phyloP scores from a whole-genome alignment of 2,329 filamentous ascomycete species.

The Tolypocladium amazonense region DNA sequence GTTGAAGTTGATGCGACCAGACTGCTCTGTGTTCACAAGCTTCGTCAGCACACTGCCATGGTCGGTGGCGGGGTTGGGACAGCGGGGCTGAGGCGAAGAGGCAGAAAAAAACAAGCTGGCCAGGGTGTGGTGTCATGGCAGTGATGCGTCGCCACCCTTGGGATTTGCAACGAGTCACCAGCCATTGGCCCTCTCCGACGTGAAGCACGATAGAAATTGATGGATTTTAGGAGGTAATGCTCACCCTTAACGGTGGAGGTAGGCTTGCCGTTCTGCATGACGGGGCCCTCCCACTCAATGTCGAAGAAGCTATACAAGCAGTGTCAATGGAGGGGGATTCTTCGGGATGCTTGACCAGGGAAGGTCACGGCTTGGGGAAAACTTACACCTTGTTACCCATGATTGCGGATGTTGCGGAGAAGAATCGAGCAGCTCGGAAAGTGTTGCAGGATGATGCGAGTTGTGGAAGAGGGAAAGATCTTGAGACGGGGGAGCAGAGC shows the following conservation, averaged over 20 bases:
- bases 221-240: conserved; percentile 14
- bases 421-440: conserved; percentile 30
- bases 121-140: not conserved
- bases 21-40: conserved; percentile 42
- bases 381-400: conserved; percentile 66
- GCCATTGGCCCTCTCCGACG: not conserved
- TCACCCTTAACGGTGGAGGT: conserved; percentile 50
- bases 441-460: conserved; percentile 29
- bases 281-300: conserved; percentile 60
- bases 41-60: conserved; percentile 1
- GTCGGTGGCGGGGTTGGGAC: not conserved
- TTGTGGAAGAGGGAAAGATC: conserved; percentile 30
- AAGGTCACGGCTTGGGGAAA: conserved; percentile 5
- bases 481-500: conserved; percentile 26
- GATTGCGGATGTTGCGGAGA: conserved; percentile 48
- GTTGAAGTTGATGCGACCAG: conserved; percentile 76
- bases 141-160: not conserved
- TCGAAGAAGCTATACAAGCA: conserved; percentile 54
- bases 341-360: not conserved
- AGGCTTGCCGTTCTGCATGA: conserved; percentile 48
- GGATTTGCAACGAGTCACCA: not conserved
- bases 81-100: not conserved
- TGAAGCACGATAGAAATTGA: not conserved
- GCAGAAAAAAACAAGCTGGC: not conserved
- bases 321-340: not conserved